A percentile compares a stretch with the other conserved stretches of the same genome.
Conservation (phyloP, 2,329 filamentous ascomycete genomes). For the Ramularia endophylla region DNA sequence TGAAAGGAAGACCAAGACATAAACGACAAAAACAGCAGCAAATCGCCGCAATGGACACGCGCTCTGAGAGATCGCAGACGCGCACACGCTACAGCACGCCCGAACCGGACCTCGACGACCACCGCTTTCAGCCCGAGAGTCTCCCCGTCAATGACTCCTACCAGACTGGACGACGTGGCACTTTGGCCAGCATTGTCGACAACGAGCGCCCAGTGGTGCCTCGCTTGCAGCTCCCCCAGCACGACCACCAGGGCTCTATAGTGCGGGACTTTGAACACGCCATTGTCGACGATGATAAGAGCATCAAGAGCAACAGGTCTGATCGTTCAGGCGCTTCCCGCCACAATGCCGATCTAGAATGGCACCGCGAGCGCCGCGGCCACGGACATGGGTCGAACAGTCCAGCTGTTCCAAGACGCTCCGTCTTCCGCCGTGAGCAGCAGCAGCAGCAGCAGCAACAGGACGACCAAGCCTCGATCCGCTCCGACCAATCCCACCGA, state of each 20-base stretch:
- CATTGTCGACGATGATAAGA: conserved; percentile 70
- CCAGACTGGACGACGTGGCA: conserved; percentile 53
- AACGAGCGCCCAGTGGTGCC: conserved; percentile 41
- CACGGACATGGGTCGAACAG: conserved; percentile 24
- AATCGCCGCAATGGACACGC: conserved; percentile 43
- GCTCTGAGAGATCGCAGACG: conserved; percentile 61
- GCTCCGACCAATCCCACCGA: conserved; percentile 35
- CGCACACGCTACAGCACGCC: conserved; percentile 61
- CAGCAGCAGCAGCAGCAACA: conserved; percentile 21
- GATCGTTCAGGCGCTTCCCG: conserved; percentile 39
- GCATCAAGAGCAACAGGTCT: conserved; percentile 47
- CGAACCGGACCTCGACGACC: conserved; percentile 79
- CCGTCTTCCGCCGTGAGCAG: conserved; percentile 38
- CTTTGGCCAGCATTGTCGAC: conserved; percentile 60
- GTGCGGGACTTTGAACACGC: conserved; percentile 83
- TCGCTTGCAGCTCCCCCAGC: conserved; percentile 37
- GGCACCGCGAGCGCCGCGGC: conserved; percentile 25
- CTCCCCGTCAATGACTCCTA: conserved; percentile 30
- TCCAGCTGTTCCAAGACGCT: conserved; percentile 36
- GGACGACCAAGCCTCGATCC: conserved; percentile 15
- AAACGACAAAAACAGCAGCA: conserved; percentile 2
- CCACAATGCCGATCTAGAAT: conserved; percentile 27
- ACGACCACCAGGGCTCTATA: conserved; percentile 38
- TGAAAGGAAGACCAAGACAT: neutral
- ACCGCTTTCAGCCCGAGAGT: conserved; percentile 62